Evolutionary conservation across 345 rosid species (phyloP), one percentile per base, ranked within the genome.

Genomic region (Acer negundo): DNA sequence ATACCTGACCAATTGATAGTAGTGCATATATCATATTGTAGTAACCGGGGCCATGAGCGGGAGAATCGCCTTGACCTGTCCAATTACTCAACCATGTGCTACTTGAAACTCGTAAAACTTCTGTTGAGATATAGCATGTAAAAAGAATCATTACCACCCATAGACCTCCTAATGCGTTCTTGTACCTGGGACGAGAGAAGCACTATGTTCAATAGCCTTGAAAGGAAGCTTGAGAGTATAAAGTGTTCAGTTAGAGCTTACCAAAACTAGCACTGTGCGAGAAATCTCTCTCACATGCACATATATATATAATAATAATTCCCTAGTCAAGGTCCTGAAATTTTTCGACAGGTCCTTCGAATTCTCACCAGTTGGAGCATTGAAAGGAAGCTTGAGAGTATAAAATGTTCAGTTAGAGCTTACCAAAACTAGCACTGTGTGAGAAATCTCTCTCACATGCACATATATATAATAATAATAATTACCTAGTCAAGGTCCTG

Each of bases 51-150:
- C 95, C 92, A 77, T 90, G 89, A 22, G 22, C 80, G 78, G 80
- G 84, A 31, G 80, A 66, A 77, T 83, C 58, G 73, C 90, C 89
- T 86, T 88, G 92, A 86, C 89, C 92, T 46, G 99, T 96, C 99
- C 99, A 96, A 80, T 81, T 79, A 82, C 99, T 96, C 85, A 94
- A 86, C 99, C 99, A 96, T 42, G 95, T 94, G 86, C 99, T 96
- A 81, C 94, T 88, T 78, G 93, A 90, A 83, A 96, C 90, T 83
- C 99, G 86, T 69, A 96, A 85, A 70, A 83, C 84, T 91, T 96
- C 99, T 56, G 97, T 91, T 53, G 84, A 35, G 70, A 94, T 59
- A 74, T 92, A 96, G 86, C 99, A 96, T 62, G 78, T 16, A 72
- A 96, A 87, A 75, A 96, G 98, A 24, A 91, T 74, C 81, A 81